These are phyloP conservation scores for Phytophthora syringae DNA, from an alignment of 352 stramenopile species.

Conservation along the genomic window DNA sequence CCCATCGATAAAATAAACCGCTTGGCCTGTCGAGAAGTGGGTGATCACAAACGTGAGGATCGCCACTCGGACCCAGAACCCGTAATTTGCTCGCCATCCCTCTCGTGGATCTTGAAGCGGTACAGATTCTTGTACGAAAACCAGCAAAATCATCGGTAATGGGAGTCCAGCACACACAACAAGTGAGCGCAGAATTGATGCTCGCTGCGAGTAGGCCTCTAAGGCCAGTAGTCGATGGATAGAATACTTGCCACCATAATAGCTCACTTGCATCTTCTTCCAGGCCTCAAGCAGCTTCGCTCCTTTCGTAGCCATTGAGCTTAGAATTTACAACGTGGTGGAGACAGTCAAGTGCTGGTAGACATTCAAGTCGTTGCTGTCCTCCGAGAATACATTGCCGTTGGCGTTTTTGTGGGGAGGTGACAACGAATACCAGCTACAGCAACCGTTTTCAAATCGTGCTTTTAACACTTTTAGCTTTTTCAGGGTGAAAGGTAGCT, in stretches of 20 bases:
- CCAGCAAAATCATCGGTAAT: conserved; percentile 13
- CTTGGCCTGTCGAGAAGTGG: neutral
- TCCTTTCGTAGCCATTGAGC: neutral
- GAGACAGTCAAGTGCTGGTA: neutral
- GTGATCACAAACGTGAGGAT: conserved; percentile 4
- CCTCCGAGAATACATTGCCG: neutral
- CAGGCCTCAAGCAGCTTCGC: neutral
- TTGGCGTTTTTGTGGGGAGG: neutral
- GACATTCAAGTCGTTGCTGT: neutral
- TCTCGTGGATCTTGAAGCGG: conserved; percentile 21
- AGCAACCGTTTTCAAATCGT: no score
- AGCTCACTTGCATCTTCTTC: conserved; percentile 26
- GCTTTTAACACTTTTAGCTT: no score
- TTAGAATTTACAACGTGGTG: neutral
- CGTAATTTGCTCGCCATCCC: conserved; percentile 24
- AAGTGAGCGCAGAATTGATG: conserved; percentile 3
- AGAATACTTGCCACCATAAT: conserved; percentile 30
- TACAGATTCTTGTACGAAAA: conserved; percentile 24
- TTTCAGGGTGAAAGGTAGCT: no score
- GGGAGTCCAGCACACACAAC: conserved; percentile 11
- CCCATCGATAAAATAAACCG: conserved; percentile 4
- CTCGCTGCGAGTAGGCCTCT: conserved; percentile 7
- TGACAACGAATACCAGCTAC: no score
- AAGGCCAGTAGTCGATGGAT: conserved; percentile 29
- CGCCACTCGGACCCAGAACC: conserved; percentile 22